These are phyloP conservation scores for Climacium dendroides DNA, from an alignment of 225 moss, liverwort and hornwort genomes.

Conservation along the genomic window DNA sequence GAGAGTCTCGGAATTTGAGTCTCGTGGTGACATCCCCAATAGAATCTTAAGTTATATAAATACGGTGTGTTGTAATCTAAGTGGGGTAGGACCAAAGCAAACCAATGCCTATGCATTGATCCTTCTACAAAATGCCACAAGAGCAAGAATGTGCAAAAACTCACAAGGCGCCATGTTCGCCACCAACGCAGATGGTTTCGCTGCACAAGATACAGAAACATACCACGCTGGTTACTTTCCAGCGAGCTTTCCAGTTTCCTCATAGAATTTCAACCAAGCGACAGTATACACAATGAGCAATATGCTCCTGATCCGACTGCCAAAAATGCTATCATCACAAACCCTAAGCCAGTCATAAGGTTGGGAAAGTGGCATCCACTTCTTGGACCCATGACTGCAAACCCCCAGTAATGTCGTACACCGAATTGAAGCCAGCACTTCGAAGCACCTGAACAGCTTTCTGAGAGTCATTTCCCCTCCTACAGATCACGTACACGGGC, in stretches of 20 bases:
- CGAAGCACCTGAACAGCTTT: slow-evolving; percentile 61
- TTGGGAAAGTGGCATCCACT: slow-evolving; percentile 55
- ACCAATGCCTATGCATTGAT: not conserved
- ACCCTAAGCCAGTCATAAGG: slow-evolving; percentile 8
- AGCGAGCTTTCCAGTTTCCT: not conserved
- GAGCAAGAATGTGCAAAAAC: no score
- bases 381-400: slow-evolving; percentile 60
- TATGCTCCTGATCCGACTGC: not conserved
- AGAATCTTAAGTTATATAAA: not conserved
- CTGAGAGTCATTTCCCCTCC: slow-evolving; percentile 89
- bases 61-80: not conserved
- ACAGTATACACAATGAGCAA: not conserved
- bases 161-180: not conserved
- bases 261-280: not conserved
- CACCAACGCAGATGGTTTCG: not conserved
- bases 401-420: slow-evolving; percentile 67
- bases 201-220: not conserved
- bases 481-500: slow-evolving; percentile 71
- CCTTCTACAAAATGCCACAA: not conserved
- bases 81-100: not conserved
- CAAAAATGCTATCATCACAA: not conserved
- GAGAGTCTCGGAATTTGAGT: not conserved
- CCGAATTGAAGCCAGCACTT: slow-evolving; percentile 37
- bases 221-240: not conserved
- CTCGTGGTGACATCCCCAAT: not conserved